A percentile compares a stretch with the other conserved stretches of the same genome.
Conservation (phyloP, 495 filamentous ascomycete species). For the Entonaema liquescens region DNA sequence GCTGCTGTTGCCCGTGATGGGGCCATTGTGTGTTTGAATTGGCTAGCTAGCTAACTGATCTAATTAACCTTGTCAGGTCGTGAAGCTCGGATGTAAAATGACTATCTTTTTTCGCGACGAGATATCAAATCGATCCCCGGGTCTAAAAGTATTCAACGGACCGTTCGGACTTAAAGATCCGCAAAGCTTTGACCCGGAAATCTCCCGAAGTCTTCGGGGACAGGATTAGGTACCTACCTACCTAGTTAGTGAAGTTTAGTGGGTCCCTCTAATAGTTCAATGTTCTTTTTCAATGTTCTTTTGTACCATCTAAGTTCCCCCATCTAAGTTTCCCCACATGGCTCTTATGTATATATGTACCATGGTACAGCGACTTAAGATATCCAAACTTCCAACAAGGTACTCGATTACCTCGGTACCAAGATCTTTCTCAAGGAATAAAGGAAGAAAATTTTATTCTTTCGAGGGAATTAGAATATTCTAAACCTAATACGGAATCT, state of each 20-base stretch:
- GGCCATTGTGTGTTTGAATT: background rate
- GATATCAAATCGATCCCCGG: too few species aligned
- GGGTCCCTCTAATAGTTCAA: too few species aligned
- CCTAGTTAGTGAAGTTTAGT: too few species aligned
- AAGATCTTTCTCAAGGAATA: background rate
- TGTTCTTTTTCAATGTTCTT: too few species aligned
- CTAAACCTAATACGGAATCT: background rate
- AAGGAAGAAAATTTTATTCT: background rate
- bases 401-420: background rate
- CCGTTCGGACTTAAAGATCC: background rate
- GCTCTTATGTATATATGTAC: background rate
- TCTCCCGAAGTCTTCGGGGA: conserved; percentile 14
- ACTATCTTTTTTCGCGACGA: background rate
- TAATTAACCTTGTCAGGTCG: background rate
- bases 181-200: conserved; percentile 25
- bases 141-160: too few species aligned
- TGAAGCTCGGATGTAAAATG: background rate
- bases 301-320: background rate
- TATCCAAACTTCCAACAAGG: background rate
- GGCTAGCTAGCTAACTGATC: background rate
- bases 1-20: conserved; percentile 5
- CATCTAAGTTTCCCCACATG: background rate
- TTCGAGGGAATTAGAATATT: background rate
- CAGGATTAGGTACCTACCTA: too few species aligned
- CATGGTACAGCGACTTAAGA: too few species aligned